A percentile compares a stretch with the other conserved stretches of the same genome.
phyloP scores from a whole-genome alignment of 2,329 filamentous ascomycete species.

The Parascedosporium putredinis region DNA sequence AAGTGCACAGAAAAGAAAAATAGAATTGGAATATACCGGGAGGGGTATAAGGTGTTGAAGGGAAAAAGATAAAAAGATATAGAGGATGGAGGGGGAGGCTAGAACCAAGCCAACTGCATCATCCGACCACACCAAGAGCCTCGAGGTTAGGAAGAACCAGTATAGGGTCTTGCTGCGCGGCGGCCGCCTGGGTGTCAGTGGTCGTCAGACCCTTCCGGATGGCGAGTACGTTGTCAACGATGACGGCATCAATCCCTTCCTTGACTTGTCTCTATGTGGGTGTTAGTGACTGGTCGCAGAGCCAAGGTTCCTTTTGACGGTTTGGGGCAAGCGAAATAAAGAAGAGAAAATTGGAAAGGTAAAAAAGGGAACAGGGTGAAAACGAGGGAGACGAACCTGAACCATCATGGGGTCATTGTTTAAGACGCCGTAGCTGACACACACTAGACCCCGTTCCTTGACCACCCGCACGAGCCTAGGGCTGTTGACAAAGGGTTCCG shows the following conservation, averaged over 20 bases:
- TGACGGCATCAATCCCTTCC: conserved; percentile 94
- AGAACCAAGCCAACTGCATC: no score
- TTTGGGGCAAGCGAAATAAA: no score
- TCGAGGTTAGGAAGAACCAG: no score
- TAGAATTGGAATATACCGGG: no score
- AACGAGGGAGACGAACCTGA: conserved; percentile 36
- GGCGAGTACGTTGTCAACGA: conserved; percentile 87
- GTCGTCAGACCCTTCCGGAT: conserved; percentile 80
- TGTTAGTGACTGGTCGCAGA: conserved; percentile 8
- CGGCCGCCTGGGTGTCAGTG: conserved; percentile 12
- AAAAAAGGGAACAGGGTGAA: neutral
- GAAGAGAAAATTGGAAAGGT: neutral
- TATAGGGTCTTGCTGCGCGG: neutral
- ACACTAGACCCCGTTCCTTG: conserved; percentile 87
- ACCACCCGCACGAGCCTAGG: conserved; percentile 84
- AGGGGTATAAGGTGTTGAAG: neutral
- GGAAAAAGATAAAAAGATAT: neutral
- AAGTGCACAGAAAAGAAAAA: no score
- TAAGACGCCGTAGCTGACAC: conserved; percentile 81
- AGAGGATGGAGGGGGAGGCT: no score
- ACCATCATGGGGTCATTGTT: conserved; percentile 86
- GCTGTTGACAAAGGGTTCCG: conserved; percentile 78
- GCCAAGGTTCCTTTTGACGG: neutral
- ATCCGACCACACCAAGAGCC: neutral
- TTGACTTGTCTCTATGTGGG: conserved; percentile 68